Base-by-base conservation (phyloP, 805 yeast genomes). In the Starmerella apis region DNA sequence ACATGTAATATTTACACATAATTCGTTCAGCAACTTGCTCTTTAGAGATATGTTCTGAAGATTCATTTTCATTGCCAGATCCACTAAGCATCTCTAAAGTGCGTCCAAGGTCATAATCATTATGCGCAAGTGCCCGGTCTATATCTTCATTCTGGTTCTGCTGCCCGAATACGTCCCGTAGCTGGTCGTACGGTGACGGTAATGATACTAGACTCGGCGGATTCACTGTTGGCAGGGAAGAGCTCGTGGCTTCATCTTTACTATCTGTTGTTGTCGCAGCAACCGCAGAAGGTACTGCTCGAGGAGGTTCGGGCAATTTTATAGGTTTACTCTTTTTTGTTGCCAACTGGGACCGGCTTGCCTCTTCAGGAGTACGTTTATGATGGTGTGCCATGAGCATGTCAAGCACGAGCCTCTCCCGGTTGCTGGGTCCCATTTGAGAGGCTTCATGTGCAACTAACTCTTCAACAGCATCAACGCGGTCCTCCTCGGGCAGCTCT, bases 361-460 rank as follows among this genome's bases (percentile, higher is more conserved):
- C 56, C 28, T 52, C 56, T 9, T 35, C 31, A 8, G 56, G 49
- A 16, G 52, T 37, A 18, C 55, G 58, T 5, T 61, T 54, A 1
- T 67, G 71, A 33, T 67, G 63, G 48, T 71, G 74, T 25, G 59
- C 64, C 72, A 73, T 68, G 49, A 71, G 51, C 10, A 71, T 65
- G 46, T 68, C 73, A 57, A 71, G 59, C 14, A 69, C 68, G 16
- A 66, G 55, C 46, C 68, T 58, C 49, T 71, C 74, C 5, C 58
- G 47, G 22, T 64, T 67, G 16, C 57, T 56, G 2, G 59, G 39
- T 2, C 44, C 32, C 37, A 56, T 42, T 8, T 48, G 43, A 1
- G 57, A 48, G 23, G 53, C 59, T 28, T 56, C 50, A 18, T 50
- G 47, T 3, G 49, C 46, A 28, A 70, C 71, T 1, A 67, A 54